phyloP scores from a whole-genome alignment of 2,329 filamentous ascomycete genomes.

The Triangularia verruculosa region DNA sequence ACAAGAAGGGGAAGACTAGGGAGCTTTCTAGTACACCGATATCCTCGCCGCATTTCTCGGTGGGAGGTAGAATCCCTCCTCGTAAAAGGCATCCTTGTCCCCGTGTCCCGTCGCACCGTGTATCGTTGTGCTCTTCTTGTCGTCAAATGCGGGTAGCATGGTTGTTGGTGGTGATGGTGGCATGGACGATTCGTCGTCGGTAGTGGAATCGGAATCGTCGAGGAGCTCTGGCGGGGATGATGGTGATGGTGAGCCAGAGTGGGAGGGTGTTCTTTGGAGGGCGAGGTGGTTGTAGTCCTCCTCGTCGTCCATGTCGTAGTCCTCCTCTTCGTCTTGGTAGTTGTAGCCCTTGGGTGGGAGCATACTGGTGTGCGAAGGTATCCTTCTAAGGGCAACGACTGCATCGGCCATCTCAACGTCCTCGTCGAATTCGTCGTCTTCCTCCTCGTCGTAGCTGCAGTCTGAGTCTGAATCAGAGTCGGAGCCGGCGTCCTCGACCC shows the following conservation, averaged over 20 bases:
- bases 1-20: conserved; percentile 10
- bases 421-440: conserved; percentile 40
- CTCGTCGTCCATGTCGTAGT: conserved; percentile 54
- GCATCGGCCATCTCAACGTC: conserved; percentile 56
- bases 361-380: conserved; percentile 37
- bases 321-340: conserved; percentile 40
- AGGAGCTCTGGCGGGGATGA: conserved; percentile 72
- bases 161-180: conserved; percentile 65
- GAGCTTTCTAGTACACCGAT: conserved; percentile 49
- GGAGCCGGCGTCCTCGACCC: conserved; percentile 61
- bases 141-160: conserved; percentile 57
- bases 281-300: conserved; percentile 64
- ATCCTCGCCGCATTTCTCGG: conserved; percentile 51
- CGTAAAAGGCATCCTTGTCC: conserved; percentile 45
- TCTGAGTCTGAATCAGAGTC: conserved; percentile 53
- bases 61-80: conserved; percentile 54
- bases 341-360: conserved; percentile 30
- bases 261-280: conserved; percentile 67
- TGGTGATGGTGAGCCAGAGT: conserved; percentile 52
- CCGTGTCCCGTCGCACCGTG: conserved; percentile 35
- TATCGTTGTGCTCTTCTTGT: conserved; percentile 48
- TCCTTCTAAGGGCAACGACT: conserved; percentile 45
- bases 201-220: conserved; percentile 65
- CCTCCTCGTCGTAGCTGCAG: conserved; percentile 45
- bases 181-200: conserved; percentile 70